phyloP scores from a whole-genome alignment of 345 rosid genomes.

The Nasturtium officinale region DNA sequence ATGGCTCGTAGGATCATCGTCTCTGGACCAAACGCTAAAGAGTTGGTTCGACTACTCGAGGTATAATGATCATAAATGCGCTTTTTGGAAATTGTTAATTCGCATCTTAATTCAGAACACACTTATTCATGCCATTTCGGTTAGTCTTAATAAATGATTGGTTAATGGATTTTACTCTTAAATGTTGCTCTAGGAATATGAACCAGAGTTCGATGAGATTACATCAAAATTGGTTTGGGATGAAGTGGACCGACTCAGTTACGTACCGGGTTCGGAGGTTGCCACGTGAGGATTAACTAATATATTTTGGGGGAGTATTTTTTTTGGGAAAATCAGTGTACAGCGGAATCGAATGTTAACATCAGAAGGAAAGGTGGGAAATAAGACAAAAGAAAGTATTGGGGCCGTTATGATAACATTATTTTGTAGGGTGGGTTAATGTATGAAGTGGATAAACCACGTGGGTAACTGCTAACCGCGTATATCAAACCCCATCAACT shows the following conservation, averaged over 20 bases:
- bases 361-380: conserved; percentile 13
- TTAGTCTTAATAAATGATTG: not conserved
- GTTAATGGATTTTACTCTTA: no score
- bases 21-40: conserved; percentile 82
- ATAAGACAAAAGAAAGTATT: conserved; percentile 12
- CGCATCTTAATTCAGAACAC: not conserved
- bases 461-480: conserved; percentile 34
- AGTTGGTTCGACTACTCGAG: conserved; percentile 84
- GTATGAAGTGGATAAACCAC: conserved; percentile 26
- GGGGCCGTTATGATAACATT: conserved; percentile 27
- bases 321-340: conserved; percentile 33
- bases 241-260: conserved; percentile 67
- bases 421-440: conserved; percentile 32
- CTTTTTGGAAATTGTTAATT: not conserved
- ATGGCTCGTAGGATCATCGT: conserved; percentile 82
- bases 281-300: conserved; percentile 45
- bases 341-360: conserved; percentile 29
- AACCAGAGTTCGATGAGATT: conserved; percentile 71
- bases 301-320: not conserved
- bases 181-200: conserved; percentile 60
- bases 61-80: conserved; percentile 41
- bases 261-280: conserved; percentile 60
- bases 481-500: conserved; percentile 16
- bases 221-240: conserved; percentile 88
- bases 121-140: not conserved